Evolutionary conservation across 306 rosid species (phyloP).

Genomic region (Pterocarpus macrocarpus): DNA sequence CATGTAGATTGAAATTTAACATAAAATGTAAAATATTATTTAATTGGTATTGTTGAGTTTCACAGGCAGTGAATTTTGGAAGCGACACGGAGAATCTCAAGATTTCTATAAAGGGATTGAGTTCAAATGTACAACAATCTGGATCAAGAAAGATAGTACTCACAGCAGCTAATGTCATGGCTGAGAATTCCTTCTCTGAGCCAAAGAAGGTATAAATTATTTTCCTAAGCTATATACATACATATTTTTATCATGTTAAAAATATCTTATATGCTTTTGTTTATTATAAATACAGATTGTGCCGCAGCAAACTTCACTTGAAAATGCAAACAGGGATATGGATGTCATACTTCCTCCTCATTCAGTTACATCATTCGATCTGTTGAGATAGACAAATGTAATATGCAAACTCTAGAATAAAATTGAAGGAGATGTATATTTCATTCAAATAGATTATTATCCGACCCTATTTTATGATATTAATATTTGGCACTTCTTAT

Average conservation of each 20-base stretch:
- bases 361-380: slow-evolving; percentile 70
- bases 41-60: not conserved
- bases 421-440: not conserved
- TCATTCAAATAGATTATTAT: not conserved
- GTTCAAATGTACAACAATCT: slow-evolving; percentile 25
- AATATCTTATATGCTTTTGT: not conserved
- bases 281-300: slow-evolving; percentile 53
- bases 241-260: not conserved
- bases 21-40: not conserved
- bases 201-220: slow-evolving; percentile 65
- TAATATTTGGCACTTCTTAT: not conserved
- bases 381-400: slow-evolving; percentile 23
- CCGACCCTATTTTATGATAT: not conserved
- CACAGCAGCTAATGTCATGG: slow-evolving; percentile 60
- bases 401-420: not conserved
- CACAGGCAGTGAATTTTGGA: slow-evolving; percentile 79
- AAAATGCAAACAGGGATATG: slow-evolving; percentile 55
- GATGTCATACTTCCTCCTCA: slow-evolving; percentile 47
- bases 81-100: slow-evolving; percentile 47
- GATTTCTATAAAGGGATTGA: slow-evolving; percentile 54
- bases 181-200: slow-evolving; percentile 70
- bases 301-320: slow-evolving; percentile 41
- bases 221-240: not conserved
- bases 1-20: not conserved
- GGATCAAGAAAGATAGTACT: slow-evolving; percentile 60